Conservation (phyloP, 2,329 filamentous ascomycete species). For the Epichloe aotearoae region DNA sequence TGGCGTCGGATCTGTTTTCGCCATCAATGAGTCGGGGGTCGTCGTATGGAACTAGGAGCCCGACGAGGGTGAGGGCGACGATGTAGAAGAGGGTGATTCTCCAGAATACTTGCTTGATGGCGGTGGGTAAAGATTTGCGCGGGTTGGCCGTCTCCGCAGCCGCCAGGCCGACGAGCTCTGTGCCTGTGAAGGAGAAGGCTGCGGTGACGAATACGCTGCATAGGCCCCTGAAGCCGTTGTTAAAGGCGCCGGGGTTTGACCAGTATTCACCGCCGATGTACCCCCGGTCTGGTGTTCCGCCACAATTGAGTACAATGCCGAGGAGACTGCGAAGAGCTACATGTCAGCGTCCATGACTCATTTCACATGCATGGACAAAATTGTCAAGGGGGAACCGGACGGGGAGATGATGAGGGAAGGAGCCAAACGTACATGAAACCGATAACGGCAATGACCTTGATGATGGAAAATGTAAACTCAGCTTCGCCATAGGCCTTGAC, state of each 20-base stretch:
- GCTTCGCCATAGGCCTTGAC: conserved; percentile 83
- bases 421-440: conserved; percentile 60
- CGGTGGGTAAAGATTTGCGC: conserved; percentile 68
- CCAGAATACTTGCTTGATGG: conserved; percentile 92
- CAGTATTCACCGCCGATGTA: conserved; percentile 76
- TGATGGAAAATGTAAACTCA: conserved; percentile 73
- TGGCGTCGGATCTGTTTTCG: conserved; percentile 47
- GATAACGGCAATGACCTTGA: conserved; percentile 78
- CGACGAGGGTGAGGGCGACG: conserved; percentile 66
- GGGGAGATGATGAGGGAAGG: neutral
- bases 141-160: conserved; percentile 71
- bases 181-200: conserved; percentile 64
- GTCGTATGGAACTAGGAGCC: conserved; percentile 66
- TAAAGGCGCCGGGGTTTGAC: conserved; percentile 68
- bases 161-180: conserved; percentile 62
- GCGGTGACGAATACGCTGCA: conserved; percentile 67
- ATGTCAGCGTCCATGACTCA: neutral
- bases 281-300: conserved; percentile 56
- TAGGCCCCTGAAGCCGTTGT: conserved; percentile 73
- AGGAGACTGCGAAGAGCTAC: conserved; percentile 47
- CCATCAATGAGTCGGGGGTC: conserved; percentile 48
- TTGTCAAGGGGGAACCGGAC: neutral
- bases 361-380: too few species aligned
- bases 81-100: conserved; percentile 85
- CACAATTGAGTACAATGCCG: conserved; percentile 74